Percentiles rank a stretch among this genome's conserved stretches.
Conservation (phyloP, 2,329 filamentous ascomycete genomes). For the Scleromitrula shiraiana region DNA sequence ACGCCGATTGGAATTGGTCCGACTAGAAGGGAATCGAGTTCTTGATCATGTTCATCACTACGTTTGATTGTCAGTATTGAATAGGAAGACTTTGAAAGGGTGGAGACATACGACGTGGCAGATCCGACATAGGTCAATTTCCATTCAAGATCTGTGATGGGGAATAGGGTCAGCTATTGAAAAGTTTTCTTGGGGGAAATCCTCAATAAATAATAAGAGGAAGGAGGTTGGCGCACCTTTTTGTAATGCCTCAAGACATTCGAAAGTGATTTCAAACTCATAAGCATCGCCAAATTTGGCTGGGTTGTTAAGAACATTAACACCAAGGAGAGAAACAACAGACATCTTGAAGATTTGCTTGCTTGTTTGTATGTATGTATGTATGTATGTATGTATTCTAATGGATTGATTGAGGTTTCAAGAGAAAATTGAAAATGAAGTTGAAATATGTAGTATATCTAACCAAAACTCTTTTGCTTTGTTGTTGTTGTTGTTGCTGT, state of each 20-base stretch:
- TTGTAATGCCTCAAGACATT: constrained; percentile 88
- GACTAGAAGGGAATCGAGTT: constrained; percentile 92
- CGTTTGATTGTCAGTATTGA: constrained; percentile 12
- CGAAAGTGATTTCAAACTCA: constrained; percentile 97
- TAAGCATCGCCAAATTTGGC: constrained; percentile 89
- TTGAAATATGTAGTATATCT: background rate
- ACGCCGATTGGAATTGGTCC: constrained; percentile 95
- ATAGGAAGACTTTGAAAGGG: background rate
- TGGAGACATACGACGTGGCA: constrained; percentile 73
- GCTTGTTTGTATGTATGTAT: too few relatives aligned
- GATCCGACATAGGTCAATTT: constrained; percentile 98
- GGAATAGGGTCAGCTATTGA: constrained; percentile 16
- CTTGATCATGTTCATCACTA: constrained; percentile 77
- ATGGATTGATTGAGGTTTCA: background rate
- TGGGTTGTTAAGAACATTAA: constrained; percentile 95
- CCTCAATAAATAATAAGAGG: background rate
- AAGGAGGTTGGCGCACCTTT: constrained; percentile 56
- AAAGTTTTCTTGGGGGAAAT: background rate
- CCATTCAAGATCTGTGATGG: constrained; percentile 80
- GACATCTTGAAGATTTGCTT: constrained; percentile 72
- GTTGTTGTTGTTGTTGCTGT: too few relatives aligned
- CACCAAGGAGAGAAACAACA: constrained; percentile 89
- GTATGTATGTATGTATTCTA: background rate
- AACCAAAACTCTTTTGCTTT: too few relatives aligned
- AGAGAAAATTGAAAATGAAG: too few relatives aligned